Percentiles rank a stretch among this genome's conserved stretches.
Evolutionary conservation across 768 basidiomycete genomes (phyloP).

Genomic region (Naganishia onofrii): DNA sequence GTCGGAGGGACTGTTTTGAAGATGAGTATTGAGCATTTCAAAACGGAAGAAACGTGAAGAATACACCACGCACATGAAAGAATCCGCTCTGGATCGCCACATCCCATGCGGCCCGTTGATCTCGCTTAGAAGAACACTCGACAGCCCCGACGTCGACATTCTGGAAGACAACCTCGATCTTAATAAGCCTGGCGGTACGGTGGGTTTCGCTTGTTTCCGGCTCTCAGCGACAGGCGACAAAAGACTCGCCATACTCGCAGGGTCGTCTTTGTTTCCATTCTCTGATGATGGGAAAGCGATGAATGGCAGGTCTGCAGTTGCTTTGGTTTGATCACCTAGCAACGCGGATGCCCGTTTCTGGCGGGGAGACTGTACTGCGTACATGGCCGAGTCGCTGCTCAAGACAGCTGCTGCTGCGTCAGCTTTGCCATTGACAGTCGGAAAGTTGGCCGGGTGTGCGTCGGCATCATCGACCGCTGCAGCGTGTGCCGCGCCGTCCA

Average conservation of each 20-base stretch:
- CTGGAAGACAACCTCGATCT: conserved; percentile 29
- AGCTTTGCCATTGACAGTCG: neutral
- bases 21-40: neutral
- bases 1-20: conserved; percentile 32
- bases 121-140: conserved; percentile 39
- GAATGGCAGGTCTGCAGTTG: neutral
- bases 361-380: neutral
- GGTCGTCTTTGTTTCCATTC: conserved; percentile 9
- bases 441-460: neutral
- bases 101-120: conserved; percentile 42
- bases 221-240: conserved; percentile 8
- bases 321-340: neutral
- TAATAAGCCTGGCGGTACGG: conserved; percentile 20
- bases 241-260: neutral
- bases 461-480: neutral
- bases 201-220: neutral
- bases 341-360: neutral
- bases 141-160: conserved; percentile 29
- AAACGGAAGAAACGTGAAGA: neutral
- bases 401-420: conserved; percentile 6
- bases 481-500: neutral
- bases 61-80: conserved; percentile 79
- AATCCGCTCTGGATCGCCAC: conserved; percentile 84
- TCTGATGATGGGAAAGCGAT: conserved; percentile 10
- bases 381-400: conserved; percentile 3